These are phyloP conservation scores for Arthrocladium fulminans DNA, from an alignment of 2,329 filamentous ascomycete species.

Conservation along the genomic window DNA sequence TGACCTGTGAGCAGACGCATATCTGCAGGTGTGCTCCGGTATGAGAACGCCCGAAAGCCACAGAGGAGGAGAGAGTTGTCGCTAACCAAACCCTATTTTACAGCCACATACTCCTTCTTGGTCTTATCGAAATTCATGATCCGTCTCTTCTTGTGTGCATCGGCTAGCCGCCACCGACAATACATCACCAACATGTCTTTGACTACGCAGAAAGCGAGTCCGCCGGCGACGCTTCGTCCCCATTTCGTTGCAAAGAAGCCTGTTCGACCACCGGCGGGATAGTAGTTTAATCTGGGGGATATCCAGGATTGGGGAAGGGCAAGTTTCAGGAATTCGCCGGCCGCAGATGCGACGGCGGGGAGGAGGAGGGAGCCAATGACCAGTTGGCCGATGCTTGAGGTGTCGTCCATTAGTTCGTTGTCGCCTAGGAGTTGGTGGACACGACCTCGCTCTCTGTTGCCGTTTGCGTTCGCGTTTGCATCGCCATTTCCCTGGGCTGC, in stretches of 20 bases:
- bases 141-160: constrained; percentile 38
- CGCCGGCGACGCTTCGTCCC: constrained; percentile 81
- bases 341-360: constrained; percentile 67
- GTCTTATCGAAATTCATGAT: constrained; percentile 39
- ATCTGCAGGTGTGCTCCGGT: too few species aligned
- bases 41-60: too few species aligned
- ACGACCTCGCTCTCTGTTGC: constrained; percentile 14
- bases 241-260: constrained; percentile 74
- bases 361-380: constrained; percentile 66
- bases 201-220: constrained; percentile 76
- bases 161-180: constrained; percentile 42
- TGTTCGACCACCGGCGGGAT: constrained; percentile 37
- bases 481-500: constrained; percentile 19
- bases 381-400: constrained; percentile 48
- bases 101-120: constrained; percentile 28
- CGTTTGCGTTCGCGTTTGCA: constrained; percentile 24
- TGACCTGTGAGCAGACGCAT: too few species aligned
- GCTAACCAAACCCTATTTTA: not conserved
- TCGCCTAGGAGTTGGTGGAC: constrained; percentile 29
- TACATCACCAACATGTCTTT: constrained; percentile 60
- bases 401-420: constrained; percentile 44
- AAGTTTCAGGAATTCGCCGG: constrained; percentile 65
- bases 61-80: too few species aligned
- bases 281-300: constrained; percentile 31
- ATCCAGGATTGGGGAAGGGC: constrained; percentile 63